Base-by-base conservation (phyloP, 2,329 filamentous ascomycete genomes). In the Cladophialophora psammophila region DNA sequence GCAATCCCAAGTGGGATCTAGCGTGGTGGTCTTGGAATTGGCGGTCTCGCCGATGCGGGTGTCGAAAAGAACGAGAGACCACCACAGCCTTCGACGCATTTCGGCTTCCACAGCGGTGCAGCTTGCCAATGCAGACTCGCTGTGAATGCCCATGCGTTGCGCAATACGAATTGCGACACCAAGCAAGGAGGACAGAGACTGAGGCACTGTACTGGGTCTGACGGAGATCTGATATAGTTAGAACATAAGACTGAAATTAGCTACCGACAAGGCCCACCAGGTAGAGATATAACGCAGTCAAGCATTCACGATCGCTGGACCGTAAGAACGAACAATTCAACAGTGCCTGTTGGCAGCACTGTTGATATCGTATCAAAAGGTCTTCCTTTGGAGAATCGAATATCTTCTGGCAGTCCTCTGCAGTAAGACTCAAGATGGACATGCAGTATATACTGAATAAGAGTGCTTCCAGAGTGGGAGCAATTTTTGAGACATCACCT, bases 371-470 rank as follows among this genome's bases (percentile, higher is more conserved):
- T 5, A 60, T 72, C 60, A 83, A 84, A 77, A 81, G 80, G 35
- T 78, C 79, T 70, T 80, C 78, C 66, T 80, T 80, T 77, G 67
- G 45, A 84, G 76, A 81, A 82, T 2, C 73, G 77, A 6, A 60
- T 71, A 76, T 72, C 5, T 64, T 56, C 38, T 74, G 76, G 68
- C 86, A 89, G 69, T 91, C 88, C 0, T 82, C 79, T 1, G 84
- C 81, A 0, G 76, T 77, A 55, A 92, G 78, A 53, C 88, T 86
- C 13, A 86, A 76, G 18, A 86, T 78, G 0, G 88, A 83, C 74
- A 88, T 84, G 64, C 83, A 84, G 74, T 91, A 92, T 52, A 93
- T 90, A 31, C 74, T 81, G 75, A 92, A 91, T 84, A 92, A 87
- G 53, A 92, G 81, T 0, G 87, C 87, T 73, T 91, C 88, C 20